Evolutionary conservation across 768 basidiomycete species (phyloP), one percentile per base, ranked within the genome.

Genomic region (Termitomyces sp.): DNA sequence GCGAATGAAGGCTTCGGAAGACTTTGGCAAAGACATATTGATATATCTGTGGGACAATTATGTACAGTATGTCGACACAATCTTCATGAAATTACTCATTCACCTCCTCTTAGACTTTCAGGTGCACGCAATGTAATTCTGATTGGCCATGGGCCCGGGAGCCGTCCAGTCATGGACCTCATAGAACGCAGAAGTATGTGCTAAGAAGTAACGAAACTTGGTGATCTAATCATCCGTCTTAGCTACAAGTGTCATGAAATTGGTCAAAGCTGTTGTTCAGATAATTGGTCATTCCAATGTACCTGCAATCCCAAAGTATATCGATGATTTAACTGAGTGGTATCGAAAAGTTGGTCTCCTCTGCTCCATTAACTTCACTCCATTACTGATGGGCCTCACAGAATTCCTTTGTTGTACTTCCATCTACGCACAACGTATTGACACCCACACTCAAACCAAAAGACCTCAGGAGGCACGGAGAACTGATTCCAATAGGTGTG

Each of bases 21-120:
- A 80, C 46, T 76, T 78, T 44, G 79, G 78, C 8, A 78, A 71
- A 50, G 84, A 89, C 31, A 73, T 95, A 24, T 69, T 96, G 58
- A 78, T 80, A 4, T 96, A 98, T 69, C 71, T 98, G 12, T 99
- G 97, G 97, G 96, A 98, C 71, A 96, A 98, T 67, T 95, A 95
- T 67, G 78, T 98, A 61, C 86, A 90, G 95, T 97, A 65, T 59
- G 90, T 49, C 47, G 59, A n/a, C 34, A 6, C 50, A 22, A 22
- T 51, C 8, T 20, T 45, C 42, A 18, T 44, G 61, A 0, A 48
- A 54, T 50, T n/a, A 58, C 22, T 31, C n/a, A 37, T 56, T 37
- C 61, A 59, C 47, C 16, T 34, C 18, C 58, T 12, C 47, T 6
- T 64, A 95, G 93, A 59, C 76, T 96, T 63, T 88, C 88, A 6